Percentiles rank a stretch among this genome's conserved stretches.
Evolutionary conservation across 345 rosid genomes (phyloP).

Genomic region (Camelina neglecta): DNA sequence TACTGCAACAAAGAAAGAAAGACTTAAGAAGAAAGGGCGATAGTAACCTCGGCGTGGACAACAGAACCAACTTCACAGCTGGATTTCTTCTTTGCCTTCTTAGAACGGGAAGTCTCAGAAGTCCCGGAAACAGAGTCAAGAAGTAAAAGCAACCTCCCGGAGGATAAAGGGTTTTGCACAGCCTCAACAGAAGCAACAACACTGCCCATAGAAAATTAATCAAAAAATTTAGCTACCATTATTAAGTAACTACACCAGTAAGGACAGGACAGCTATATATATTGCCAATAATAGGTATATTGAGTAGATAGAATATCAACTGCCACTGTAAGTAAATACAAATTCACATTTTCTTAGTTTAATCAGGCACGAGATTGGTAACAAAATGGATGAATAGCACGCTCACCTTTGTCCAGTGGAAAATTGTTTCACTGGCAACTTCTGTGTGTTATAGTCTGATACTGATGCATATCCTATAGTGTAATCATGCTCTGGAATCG

Average conservation of each 20-base stretch:
- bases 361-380: conserved; percentile 20
- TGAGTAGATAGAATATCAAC: conserved; percentile 19
- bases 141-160: conserved; percentile 86
- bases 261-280: conserved; percentile 1
- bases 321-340: conserved; percentile 5
- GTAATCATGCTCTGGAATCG: conserved; percentile 73
- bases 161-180: conserved; percentile 63
- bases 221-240: conserved; percentile 16
- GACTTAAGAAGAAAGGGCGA: conserved; percentile 12
- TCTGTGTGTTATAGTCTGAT: conserved; percentile 89
- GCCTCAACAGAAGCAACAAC: conserved; percentile 74
- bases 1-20: conserved; percentile 12
- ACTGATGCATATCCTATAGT: conserved; percentile 83
- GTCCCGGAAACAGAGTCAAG: conserved; percentile 65
- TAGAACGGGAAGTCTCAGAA: conserved; percentile 69
- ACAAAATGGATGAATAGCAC: conserved; percentile 8
- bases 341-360: conserved; percentile 19
- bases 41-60: conserved; percentile 84
- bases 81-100: conserved; percentile 82
- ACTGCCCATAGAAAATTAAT: conserved; percentile 52
- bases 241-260: conserved; percentile 15
- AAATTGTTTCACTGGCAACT: conserved; percentile 64
- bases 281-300: conserved; percentile 16
- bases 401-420: conserved; percentile 76
- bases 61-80: conserved; percentile 73